Evolutionary conservation across 495 filamentous ascomycete genomes (phyloP), one percentile per base, ranked within the genome.

Genomic region (Copromyces sp.): DNA sequence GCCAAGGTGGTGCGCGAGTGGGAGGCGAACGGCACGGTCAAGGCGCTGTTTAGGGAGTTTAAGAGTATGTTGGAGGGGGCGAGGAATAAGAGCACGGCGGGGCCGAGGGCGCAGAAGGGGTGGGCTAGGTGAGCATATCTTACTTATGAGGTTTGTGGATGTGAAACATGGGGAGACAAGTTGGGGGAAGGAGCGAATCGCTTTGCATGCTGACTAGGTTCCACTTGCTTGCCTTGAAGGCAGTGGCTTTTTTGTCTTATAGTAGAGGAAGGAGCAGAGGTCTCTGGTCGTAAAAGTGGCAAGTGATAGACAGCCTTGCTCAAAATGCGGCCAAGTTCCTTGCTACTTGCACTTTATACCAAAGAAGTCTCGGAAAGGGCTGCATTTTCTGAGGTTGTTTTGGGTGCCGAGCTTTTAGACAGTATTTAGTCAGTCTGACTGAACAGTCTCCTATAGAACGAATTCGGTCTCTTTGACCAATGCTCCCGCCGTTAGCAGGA

Each of bases 1-100:
- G 83, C 85, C 78, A 75, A 85, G 71, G 84, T 84, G 24, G 70
- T 80, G n/a, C 74, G 80, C 6, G 70, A 47, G 3, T 86, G 84
- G 84, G 74, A 71, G 39, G 45, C 76, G 12, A 53, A 72, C 0
- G 73, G 76, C 5, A 75, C 79, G 24, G 59, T 84, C 0, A 72
- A 71, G 24, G 68, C 59, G 16, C 74, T 86, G 9, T 85, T 77
- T 45, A 39, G 68, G 32, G 80, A 83, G 3, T 85, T 84, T 39
- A 80, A 82, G 76, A 69, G 59, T 1, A 78, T 71, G 3, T 69
- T 85, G 14, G 81, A 85, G 73, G 41, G 69, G 17, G 82, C 82
- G 0, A 74, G 82, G 32, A 81, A 79, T 11, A 75, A 81, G 75
- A 38, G 70, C 0, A 82, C 80, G 16, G 73, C 74, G 9, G 78